Evolutionary conservation across 2,329 filamentous ascomycete species (phyloP).

Genomic region (Blastomyces percursus): DNA sequence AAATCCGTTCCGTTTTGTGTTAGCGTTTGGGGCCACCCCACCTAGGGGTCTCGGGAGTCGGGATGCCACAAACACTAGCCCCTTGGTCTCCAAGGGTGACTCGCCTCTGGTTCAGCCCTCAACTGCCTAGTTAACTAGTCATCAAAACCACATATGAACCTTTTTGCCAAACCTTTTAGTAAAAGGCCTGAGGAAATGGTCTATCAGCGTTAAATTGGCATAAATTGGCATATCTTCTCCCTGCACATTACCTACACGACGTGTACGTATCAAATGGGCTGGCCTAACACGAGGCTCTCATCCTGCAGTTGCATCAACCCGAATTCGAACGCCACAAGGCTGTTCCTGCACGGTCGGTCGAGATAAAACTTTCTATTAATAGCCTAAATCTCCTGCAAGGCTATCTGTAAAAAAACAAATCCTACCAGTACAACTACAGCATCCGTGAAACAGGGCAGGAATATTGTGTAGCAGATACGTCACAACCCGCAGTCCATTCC

Average conservation of each 20-base stretch:
- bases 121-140: too few species aligned
- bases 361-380: background rate
- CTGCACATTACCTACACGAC: background rate
- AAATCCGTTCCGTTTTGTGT: background rate
- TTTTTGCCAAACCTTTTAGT: background rate
- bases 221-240: background rate
- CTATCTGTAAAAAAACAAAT: background rate
- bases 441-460: background rate
- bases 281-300: background rate
- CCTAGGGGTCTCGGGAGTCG: too few species aligned
- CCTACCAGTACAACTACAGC: background rate
- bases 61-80: too few species aligned
- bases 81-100: too few species aligned
- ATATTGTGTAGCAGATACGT: background rate
- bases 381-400: background rate
- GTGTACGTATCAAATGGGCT: background rate
- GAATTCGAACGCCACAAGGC: background rate
- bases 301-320: background rate
- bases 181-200: background rate
- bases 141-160: too few species aligned
- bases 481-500: background rate
- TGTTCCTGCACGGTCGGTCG: background rate
- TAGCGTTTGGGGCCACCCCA: background rate
- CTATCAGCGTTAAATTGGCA: background rate
- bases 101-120: too few species aligned